Percentiles rank a stretch among this genome's conserved stretches.
Conservation (phyloP, 371 early-diverging fungal genomes). For the Lichtheimia ornata region DNA sequence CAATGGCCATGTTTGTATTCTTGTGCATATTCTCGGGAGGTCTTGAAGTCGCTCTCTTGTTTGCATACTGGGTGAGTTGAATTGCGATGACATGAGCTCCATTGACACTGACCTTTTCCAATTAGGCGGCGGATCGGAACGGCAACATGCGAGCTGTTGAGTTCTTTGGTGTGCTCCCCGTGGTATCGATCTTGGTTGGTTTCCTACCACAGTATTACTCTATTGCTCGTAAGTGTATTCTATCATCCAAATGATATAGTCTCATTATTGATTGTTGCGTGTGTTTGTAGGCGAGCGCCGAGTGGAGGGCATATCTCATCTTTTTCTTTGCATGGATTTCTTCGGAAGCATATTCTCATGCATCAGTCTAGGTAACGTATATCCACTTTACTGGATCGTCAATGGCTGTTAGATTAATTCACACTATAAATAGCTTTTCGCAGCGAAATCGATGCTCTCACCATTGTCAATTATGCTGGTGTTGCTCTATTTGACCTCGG, state of each 20-base stretch:
- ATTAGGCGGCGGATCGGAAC: too few relatives aligned
- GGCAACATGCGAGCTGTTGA: background rate
- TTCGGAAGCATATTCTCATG: constrained; percentile 48
- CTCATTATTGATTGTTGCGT: background rate
- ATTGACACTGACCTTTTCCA: too few relatives aligned
- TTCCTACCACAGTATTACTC: constrained; percentile 55
- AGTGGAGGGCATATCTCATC: constrained; percentile 45
- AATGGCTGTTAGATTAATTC: background rate
- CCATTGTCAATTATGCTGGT: constrained; percentile 31
- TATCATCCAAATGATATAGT: background rate
- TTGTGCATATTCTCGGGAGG: constrained; percentile 21
- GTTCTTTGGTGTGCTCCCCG: constrained; percentile 49
- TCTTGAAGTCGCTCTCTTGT: constrained; percentile 25
- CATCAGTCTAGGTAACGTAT: constrained; percentile 36
- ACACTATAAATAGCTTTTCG: constrained; percentile 2
- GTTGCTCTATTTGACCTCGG: constrained; percentile 30
- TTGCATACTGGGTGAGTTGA: constrained; percentile 22
- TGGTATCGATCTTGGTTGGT: constrained; percentile 41
- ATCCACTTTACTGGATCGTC: too few relatives aligned
- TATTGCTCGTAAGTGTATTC: constrained; percentile 33
- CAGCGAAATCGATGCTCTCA: constrained; percentile 23
- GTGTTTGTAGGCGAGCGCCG: constrained; percentile 18
- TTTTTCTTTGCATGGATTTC: constrained; percentile 52
- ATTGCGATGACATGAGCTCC: too few relatives aligned
- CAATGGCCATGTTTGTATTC: constrained; percentile 5